A percentile compares a stretch with the other conserved stretches of the same genome.
Conservation (phyloP, 2,329 filamentous ascomycete genomes). For the Tolypocladium capitatum region DNA sequence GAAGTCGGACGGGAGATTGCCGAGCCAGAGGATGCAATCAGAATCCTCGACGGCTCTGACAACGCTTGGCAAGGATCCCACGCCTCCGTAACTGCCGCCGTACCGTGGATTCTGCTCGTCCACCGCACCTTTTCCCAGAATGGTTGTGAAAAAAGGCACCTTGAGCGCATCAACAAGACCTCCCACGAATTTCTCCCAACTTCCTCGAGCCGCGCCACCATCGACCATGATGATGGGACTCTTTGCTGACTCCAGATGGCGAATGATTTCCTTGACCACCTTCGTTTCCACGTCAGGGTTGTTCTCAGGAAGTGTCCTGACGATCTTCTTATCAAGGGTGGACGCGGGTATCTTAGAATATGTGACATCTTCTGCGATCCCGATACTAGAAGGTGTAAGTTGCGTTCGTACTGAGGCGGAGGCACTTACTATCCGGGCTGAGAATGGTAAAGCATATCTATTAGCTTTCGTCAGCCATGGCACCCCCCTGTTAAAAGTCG, state of each 20-base stretch:
- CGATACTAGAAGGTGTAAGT: not conserved
- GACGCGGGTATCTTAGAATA: not conserved
- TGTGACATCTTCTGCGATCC: not conserved
- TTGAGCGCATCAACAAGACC: not conserved
- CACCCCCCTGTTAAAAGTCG: not conserved
- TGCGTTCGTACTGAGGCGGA: not conserved
- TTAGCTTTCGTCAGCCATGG: not conserved
- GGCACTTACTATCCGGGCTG: not conserved
- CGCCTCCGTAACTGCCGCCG: not conserved
- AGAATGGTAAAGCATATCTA: not conserved
- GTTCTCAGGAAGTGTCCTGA: not conserved
- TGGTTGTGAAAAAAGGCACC: not conserved
- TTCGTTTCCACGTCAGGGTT: not conserved
- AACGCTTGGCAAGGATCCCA: not conserved
- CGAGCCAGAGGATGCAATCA: slow-evolving; percentile 7
- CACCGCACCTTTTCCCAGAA: not conserved
- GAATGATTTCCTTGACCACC: not conserved
- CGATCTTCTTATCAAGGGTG: not conserved
- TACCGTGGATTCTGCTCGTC: not conserved
- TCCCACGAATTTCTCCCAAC: not conserved
- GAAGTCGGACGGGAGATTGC: slow-evolving; percentile 5
- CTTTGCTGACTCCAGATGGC: not conserved
- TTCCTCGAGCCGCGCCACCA: not conserved
- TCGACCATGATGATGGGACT: not conserved
- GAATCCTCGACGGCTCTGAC: slow-evolving; percentile 1